Percentiles rank a stretch among this genome's conserved stretches.
Evolutionary conservation across 2,329 filamentous ascomycete species (phyloP).

Genomic region (Scedosporium aurantiacum): DNA sequence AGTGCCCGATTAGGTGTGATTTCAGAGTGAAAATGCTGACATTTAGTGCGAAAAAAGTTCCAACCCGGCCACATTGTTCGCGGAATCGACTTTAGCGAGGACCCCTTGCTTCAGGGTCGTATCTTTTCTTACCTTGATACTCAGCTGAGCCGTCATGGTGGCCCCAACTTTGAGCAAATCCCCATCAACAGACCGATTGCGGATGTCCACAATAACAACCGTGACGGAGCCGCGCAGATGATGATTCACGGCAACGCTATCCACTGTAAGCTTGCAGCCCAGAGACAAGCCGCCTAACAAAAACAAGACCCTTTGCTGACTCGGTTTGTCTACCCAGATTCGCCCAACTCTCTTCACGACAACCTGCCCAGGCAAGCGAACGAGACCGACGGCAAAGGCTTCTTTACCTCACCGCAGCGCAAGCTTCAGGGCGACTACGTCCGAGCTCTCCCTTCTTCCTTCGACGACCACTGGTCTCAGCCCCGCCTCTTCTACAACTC

Average conservation of each 20-base stretch:
- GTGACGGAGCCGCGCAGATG: constrained; percentile 63
- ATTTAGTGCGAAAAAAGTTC: constrained; percentile 32
- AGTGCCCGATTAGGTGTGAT: not conserved
- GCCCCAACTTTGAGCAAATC: constrained; percentile 65
- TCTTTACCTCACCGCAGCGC: constrained; percentile 53
- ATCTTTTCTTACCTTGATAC: constrained; percentile 61
- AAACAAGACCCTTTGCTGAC: no score
- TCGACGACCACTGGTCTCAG: constrained; percentile 66
- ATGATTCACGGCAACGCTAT: constrained; percentile 35
- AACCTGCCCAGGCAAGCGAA: constrained; percentile 57
- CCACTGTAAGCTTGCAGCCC: not conserved
- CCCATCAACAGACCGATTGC: constrained; percentile 68
- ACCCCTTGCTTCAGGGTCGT: constrained; percentile 62
- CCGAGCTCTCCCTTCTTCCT: constrained; percentile 59
- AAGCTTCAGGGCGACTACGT: constrained; percentile 60
- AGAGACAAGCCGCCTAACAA: no score
- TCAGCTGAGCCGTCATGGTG: constrained; percentile 53
- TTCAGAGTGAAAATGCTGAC: not conserved
- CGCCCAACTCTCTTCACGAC: constrained; percentile 55
- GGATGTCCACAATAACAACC: constrained; percentile 65
- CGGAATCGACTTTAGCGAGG: constrained; percentile 66
- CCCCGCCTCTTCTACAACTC: constrained; percentile 80
- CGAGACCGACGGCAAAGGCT: constrained; percentile 49
- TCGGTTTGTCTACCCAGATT: constrained; percentile 26
- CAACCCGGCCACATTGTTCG: constrained; percentile 71